These are phyloP conservation scores for Posidonia oceanica DNA, from an alignment of 116 monocot genomes.

Conservation along the genomic window DNA sequence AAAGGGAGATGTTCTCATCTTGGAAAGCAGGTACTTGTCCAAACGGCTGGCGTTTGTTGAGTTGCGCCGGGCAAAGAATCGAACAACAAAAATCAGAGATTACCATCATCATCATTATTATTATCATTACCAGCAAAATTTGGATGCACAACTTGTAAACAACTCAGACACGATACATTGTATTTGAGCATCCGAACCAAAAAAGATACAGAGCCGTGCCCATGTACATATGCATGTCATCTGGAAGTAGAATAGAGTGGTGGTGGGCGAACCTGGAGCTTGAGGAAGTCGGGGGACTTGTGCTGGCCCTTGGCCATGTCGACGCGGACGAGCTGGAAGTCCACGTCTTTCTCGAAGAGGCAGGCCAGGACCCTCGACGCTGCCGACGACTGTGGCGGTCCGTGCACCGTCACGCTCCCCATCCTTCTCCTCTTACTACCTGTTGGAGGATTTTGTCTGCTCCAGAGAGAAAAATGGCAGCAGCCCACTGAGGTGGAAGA, in stretches of 20 bases:
- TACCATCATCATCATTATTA: too few species aligned
- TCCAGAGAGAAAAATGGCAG: too few species aligned
- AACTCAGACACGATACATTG: too few species aligned
- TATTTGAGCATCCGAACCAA: not conserved
- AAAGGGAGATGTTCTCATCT: constrained; percentile 20
- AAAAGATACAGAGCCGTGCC: not conserved
- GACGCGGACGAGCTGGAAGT: constrained; percentile 18
- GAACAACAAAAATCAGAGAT: too few species aligned
- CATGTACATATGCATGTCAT: not conserved
- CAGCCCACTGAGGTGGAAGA: too few species aligned
- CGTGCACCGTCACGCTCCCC: constrained; percentile 14
- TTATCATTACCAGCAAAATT: too few species aligned
- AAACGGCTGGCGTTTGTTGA: constrained; percentile 14
- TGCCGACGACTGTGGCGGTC: constrained; percentile 10
- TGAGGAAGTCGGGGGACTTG: constrained; percentile 16
- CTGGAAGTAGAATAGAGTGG: too few species aligned
- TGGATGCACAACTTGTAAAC: too few species aligned
- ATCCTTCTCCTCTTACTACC: not conserved
- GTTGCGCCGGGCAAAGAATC: too few species aligned
- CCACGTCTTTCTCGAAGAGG: constrained; percentile 27
- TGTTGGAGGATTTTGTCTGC: too few species aligned
- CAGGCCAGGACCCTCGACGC: constrained; percentile 21
- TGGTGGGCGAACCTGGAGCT: constrained; percentile 10
- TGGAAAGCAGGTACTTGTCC: constrained; percentile 31
- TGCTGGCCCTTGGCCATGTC: constrained; percentile 18